Base-by-base conservation (phyloP, 768 basidiomycete species). In the Lepiota venenata region DNA sequence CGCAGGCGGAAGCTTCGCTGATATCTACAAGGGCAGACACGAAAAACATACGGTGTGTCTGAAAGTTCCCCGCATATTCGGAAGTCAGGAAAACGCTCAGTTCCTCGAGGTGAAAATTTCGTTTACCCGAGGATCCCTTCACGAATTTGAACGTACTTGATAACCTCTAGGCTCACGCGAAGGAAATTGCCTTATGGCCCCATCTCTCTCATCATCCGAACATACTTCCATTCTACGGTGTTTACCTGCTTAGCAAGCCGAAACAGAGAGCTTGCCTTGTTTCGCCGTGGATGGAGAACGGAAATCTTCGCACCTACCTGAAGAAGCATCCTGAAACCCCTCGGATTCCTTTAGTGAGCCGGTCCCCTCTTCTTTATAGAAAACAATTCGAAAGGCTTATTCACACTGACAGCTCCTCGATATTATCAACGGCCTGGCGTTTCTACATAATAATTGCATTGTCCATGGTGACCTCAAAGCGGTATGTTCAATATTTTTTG, bases 151-250 rank as follows among this genome's bases (percentile, higher is more conserved):
- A 32, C 5, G 2, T 25, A 16, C 43, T 44, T 4, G 18, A 20
- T 5, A 50, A 2, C 10, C 41, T 20, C 40, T 16, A 51, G 50
- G 50, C 32, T 8, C 21, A 25, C 15, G 18, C 35, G 40, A 51
- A 43, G 18, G 73, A 75, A 40, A 67, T 66, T 9, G 58, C 66
- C 15, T 40, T 67, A 43, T 74, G 73, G 71, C 60, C 59, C 6
- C 64, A 69, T 50, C 47, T 74, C 6, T 58, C 51, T 0, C 74
- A 75, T 52, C 61, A 75, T 52, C 61, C 64, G 0, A 72, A 73
- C 37, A 66, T 74, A n/a, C 56, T 74, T 22, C 71, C 70, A 2
- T 55, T 74, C 21, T 66, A 69, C 58, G 71, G 73, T 1, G 45
- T 69, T 12, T 74, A 59, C 38, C 20, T 8, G n/a, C 52, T 58